A percentile compares a stretch with the other conserved stretches of the same genome.
These are phyloP conservation scores for Chaetomiaceae sp. DNA, from an alignment of 2,329 filamentous ascomycete genomes.

Conservation along the genomic window DNA sequence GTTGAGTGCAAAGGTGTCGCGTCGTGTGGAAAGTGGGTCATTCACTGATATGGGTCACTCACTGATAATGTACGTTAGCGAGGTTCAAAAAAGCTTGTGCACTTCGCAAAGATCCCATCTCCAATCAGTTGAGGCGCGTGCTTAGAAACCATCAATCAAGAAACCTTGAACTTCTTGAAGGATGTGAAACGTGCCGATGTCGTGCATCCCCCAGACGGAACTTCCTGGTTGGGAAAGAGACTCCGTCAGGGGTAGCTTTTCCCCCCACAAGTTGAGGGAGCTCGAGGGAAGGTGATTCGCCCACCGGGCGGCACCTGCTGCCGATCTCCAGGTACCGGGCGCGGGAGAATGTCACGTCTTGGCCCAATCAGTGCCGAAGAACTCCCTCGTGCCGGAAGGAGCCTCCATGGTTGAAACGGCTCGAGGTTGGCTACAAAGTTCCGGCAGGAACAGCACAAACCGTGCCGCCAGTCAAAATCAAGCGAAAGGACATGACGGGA, in stretches of 20 bases:
- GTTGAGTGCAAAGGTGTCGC: no score
- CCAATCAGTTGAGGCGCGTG: not conserved
- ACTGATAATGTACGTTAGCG: no score
- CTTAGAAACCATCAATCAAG: not conserved
- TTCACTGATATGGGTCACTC: no score
- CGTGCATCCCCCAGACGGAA: not conserved
- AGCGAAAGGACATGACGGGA: not conserved
- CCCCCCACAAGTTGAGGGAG: not conserved
- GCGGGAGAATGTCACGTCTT: not conserved
- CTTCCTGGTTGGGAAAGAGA: conserved; percentile 5
- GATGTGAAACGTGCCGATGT: not conserved
- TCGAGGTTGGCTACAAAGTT: no score
- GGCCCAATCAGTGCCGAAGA: conserved; percentile 4
- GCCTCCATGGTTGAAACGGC: conserved; percentile 2
- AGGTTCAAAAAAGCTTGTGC: no score
- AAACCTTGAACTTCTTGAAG: not conserved
- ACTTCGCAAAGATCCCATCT: no score
- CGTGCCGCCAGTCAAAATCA: not conserved
- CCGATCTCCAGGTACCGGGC: conserved; percentile 2
- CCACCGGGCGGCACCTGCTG: not conserved
- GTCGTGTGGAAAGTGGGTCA: no score
- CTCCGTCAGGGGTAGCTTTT: not conserved
- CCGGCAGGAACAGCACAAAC: no score
- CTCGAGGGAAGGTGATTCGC: no score
- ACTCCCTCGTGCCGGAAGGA: conserved; percentile 3